Base-by-base conservation (phyloP, 345 rosid genomes). In the Dipteronia sinensis region DNA sequence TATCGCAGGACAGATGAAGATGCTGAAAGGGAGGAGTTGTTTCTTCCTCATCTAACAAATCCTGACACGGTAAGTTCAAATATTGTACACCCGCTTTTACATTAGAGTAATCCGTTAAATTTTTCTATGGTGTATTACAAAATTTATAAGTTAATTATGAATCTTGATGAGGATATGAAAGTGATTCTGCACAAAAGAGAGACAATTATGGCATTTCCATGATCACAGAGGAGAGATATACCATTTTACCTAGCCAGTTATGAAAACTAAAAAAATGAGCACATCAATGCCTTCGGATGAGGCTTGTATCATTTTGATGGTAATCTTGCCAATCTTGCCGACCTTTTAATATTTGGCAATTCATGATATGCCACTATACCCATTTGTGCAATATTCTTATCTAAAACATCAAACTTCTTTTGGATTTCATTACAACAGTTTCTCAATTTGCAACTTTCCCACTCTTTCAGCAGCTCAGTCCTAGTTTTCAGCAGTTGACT, bases 1-100 rank as follows among this genome's bases (percentile, higher is more conserved):
- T 67, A 59, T 62, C 78, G 74, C 87, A 89, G 93, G 84, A 82
- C 81, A 70, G 88, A 89, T 70, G 79, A 82, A 67, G 89, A 86
- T 72, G 88, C 90, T 10, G 83, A 83, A 62, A 86, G 84, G 19
- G 89, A 87, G 70, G 81, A 85, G 49, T 51, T 89, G 47, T 86
- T 89, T 83, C 85, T 80, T 66, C 67, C 82, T 29, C 85, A 77
- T 65, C 65, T 72, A 22, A 6, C 56, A 59, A 68, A 69, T 63
- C 31, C 61, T n/a, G 65, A 83, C 58, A 73, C 42, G 4, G 90
- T 89, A 86, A 86, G 83, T 16, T 68, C 31, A 58, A 9, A 58
- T 58, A 58, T 19, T 19, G 65, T 42, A 22, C 7, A 31, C 51
- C 19, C 15, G 34, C 25, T 9, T 67, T 74, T 70, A 7, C 12